These are phyloP conservation scores for Syzygium aromaticum DNA, from an alignment of 345 rosid genomes.

Conservation along the genomic window DNA sequence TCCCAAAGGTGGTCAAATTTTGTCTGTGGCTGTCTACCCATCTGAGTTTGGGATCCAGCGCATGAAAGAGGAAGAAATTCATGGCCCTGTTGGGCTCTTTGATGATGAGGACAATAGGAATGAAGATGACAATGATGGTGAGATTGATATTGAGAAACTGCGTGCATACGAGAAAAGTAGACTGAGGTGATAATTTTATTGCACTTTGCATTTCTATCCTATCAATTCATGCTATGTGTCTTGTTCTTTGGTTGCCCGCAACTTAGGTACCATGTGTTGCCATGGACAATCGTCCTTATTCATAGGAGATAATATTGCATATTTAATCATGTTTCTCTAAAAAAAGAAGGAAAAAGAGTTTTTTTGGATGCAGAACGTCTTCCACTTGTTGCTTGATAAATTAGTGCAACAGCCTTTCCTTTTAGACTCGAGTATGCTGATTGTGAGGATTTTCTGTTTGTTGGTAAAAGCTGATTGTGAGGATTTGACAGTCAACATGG, in stretches of 20 bases:
- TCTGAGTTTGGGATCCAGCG: conserved; percentile 83
- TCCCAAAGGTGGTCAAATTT: conserved; percentile 66
- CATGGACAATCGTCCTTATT: background rate
- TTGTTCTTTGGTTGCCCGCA: background rate
- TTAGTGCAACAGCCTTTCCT: background rate
- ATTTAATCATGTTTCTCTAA: background rate
- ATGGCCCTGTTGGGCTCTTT: conserved; percentile 79
- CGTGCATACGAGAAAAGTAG: conserved; percentile 77
- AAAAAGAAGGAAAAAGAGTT: background rate
- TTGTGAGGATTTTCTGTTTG: background rate
- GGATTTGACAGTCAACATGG: background rate
- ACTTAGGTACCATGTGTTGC: background rate
- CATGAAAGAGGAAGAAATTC: conserved; percentile 92
- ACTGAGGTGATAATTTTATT: conserved; percentile 42
- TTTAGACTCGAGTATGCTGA: background rate
- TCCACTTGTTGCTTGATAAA: background rate
- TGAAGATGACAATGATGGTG: conserved; percentile 18
- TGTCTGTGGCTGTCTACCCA: conserved; percentile 79
- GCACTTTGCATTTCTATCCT: background rate
- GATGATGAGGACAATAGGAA: conserved; percentile 35
- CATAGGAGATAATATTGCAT: background rate
- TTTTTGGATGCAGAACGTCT: background rate
- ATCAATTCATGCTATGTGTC: background rate
- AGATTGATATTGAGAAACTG: conserved; percentile 48
- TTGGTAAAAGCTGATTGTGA: background rate